Conservation (phyloP, 805 yeast species). For the Trichomonascus vanleenenianus region DNA sequence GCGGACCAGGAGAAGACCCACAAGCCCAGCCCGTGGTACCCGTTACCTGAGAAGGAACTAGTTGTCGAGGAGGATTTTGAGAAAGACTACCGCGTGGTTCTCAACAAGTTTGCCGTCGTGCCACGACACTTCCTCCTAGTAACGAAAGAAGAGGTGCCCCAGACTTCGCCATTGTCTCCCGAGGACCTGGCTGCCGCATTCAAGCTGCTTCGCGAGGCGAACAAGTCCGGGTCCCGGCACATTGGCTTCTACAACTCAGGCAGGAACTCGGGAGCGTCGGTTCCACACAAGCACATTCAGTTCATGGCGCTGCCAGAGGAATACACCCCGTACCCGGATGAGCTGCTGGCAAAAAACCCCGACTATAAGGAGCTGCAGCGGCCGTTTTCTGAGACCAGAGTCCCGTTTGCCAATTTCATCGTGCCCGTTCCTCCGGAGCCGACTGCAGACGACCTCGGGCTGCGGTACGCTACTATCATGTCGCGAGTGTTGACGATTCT, state of each 20-base stretch:
- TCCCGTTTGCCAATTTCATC: slow-evolving; percentile 77
- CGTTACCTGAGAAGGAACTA: slow-evolving; percentile 63
- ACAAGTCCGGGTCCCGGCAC: slow-evolving; percentile 42
- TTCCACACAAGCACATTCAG: slow-evolving; percentile 88
- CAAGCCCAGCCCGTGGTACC: slow-evolving; percentile 58
- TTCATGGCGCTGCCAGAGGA: slow-evolving; percentile 59
- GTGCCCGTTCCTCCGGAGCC: slow-evolving; percentile 47
- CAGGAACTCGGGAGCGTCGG: slow-evolving; percentile 85
- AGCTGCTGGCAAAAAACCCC: slow-evolving; percentile 16
- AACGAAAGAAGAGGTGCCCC: slow-evolving; percentile 67
- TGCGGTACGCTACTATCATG: slow-evolving; percentile 64
- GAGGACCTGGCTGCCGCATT: slow-evolving; percentile 58
- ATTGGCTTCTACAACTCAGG: slow-evolving; percentile 89
- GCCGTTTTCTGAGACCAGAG: slow-evolving; percentile 52
- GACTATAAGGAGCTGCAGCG: slow-evolving; percentile 31
- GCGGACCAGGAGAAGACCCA: slow-evolving; percentile 5
- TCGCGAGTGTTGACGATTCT: slow-evolving; percentile 62
- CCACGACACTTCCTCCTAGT: slow-evolving; percentile 73
- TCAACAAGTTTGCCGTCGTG: slow-evolving; percentile 82
- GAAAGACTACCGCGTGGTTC: slow-evolving; percentile 50
- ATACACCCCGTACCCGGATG: slow-evolving; percentile 36
- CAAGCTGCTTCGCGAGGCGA: slow-evolving; percentile 44
- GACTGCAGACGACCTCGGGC: slow-evolving; percentile 50
- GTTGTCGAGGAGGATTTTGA: slow-evolving; percentile 48
- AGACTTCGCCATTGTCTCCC: slow-evolving; percentile 62